These are phyloP conservation scores for Fusarium sp. DNA, from an alignment of 2,329 filamentous ascomycete genomes.

Conservation along the genomic window DNA sequence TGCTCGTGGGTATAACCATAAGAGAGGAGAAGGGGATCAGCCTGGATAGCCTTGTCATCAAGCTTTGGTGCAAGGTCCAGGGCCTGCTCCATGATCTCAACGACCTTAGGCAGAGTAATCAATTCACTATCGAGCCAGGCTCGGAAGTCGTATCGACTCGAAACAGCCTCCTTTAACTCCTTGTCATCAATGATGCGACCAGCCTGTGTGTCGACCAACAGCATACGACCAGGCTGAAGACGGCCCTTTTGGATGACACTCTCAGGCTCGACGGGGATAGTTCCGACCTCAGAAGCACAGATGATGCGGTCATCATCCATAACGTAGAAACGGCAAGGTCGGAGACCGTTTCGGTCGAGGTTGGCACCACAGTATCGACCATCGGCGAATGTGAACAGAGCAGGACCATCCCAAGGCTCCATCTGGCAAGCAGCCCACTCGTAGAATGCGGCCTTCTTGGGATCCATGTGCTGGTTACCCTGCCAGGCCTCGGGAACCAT, in stretches of 20 bases:
- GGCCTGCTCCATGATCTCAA: slow-evolving; percentile 69
- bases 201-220: slow-evolving; percentile 88
- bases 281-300: slow-evolving; percentile 95
- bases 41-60: slow-evolving; percentile 78
- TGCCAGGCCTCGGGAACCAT: slow-evolving; percentile 99
- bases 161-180: slow-evolving; percentile 89
- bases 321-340: slow-evolving; percentile 96
- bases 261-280: slow-evolving; percentile 91
- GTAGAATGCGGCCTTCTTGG: slow-evolving; percentile 96
- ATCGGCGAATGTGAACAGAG: slow-evolving; percentile 96
- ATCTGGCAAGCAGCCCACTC: slow-evolving; percentile 99
- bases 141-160: slow-evolving; percentile 88
- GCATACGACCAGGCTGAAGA: slow-evolving; percentile 93
- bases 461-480: slow-evolving; percentile 90
- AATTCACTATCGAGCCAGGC: slow-evolving; percentile 89
- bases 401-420: slow-evolving; percentile 98
- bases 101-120: slow-evolving; percentile 80
- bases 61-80: slow-evolving; percentile 75
- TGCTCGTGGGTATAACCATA: slow-evolving; percentile 98
- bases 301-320: slow-evolving; percentile 97
- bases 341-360: slow-evolving; percentile 92
- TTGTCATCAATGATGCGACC: slow-evolving; percentile 95
- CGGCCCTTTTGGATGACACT: slow-evolving; percentile 91
- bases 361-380: slow-evolving; percentile 97
- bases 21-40: slow-evolving; percentile 84